These are phyloP conservation scores for Seminavis robusta DNA, from an alignment of 108 stramenopile genomes.

Conservation along the genomic window DNA sequence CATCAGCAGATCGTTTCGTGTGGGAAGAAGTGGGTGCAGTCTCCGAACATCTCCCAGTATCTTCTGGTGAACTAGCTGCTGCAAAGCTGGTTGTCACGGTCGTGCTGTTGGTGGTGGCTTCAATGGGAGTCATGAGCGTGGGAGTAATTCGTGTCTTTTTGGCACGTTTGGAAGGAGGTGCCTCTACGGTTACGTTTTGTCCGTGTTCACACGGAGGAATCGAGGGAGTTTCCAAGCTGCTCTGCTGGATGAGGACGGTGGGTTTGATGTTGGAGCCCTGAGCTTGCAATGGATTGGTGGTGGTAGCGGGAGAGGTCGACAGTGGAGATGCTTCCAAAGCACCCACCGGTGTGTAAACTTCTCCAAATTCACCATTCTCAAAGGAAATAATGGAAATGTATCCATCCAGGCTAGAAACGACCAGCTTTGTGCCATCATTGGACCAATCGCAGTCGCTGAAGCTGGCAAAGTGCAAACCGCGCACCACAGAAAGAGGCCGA, in stretches of 20 bases:
- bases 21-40: not conserved
- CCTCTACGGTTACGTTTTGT: constrained; percentile 9
- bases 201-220: constrained; percentile 29
- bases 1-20: not conserved
- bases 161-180: constrained; percentile 24
- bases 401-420: constrained; percentile 84
- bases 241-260: not conserved
- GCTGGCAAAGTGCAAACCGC: constrained; percentile 82
- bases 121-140: no score
- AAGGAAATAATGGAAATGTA: constrained; percentile 80
- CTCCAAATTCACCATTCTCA: constrained; percentile 73
- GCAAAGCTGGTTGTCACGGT: not conserved
- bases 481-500: constrained; percentile 57
- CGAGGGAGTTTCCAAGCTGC: not conserved
- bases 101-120: not conserved
- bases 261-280: not conserved
- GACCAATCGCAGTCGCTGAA: constrained; percentile 87
- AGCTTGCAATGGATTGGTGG: not conserved
- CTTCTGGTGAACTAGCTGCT: not conserved
- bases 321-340: not conserved
- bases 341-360: constrained; percentile 11
- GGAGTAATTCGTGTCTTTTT: constrained; percentile 31
- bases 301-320: not conserved
- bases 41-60: not conserved
- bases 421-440: constrained; percentile 62